phyloP scores from a whole-genome alignment of 257 asterid genomes.

The Solanum pimpinellifolium region DNA sequence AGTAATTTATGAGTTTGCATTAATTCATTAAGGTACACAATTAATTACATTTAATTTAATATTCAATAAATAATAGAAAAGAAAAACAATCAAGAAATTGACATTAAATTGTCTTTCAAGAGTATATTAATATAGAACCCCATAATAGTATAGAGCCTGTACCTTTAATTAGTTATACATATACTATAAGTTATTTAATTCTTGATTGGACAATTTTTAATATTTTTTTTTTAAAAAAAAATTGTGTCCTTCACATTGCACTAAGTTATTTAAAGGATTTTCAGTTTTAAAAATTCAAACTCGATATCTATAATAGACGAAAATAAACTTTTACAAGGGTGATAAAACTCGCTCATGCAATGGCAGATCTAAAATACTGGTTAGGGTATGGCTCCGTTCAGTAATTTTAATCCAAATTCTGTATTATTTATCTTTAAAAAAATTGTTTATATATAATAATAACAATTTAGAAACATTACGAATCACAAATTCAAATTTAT shows the following conservation, averaged over 20 bases:
- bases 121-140: not conserved
- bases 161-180: not conserved
- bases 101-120: not conserved
- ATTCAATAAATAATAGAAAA: not conserved
- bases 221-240: not conserved
- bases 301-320: not conserved
- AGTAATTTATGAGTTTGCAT: not conserved
- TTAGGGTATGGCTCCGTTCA: not conserved
- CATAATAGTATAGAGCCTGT: not conserved
- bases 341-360: not conserved
- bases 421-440: not conserved
- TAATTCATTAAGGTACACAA: not conserved
- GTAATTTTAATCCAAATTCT: not conserved
- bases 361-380: not conserved
- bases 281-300: not conserved
- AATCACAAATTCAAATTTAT: not conserved
- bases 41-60: not conserved
- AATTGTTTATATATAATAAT: not conserved
- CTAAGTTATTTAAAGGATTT: not conserved
- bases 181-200: not conserved
- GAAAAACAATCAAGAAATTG: not conserved
- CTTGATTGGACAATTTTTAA: not conserved
- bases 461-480: too few species aligned
- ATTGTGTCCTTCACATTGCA: not conserved
- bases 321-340: not conserved